A percentile compares a stretch with the other conserved stretches of the same genome.
phyloP scores from a whole-genome alignment of 23 red algal species.

The Pyropia haitanensis region DNA sequence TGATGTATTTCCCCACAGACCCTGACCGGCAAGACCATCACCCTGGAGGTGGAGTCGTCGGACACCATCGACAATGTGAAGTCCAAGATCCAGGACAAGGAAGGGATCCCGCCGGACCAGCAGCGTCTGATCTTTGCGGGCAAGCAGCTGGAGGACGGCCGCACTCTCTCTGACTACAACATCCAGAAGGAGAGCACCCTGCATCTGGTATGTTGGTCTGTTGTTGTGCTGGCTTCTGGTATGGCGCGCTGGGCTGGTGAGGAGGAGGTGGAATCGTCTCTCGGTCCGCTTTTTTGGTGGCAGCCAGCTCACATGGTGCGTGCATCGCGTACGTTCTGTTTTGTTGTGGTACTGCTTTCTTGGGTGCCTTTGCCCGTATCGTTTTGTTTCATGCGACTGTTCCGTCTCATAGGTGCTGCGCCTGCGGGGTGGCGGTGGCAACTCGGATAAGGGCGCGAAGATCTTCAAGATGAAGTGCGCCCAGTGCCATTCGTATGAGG shows the following conservation, averaged over 20 bases:
- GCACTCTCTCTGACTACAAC: slow-evolving; percentile 96
- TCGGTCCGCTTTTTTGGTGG: too few species aligned
- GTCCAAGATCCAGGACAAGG: slow-evolving; percentile 99
- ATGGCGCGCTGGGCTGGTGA: too few species aligned
- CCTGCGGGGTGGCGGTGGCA: slow-evolving; percentile 4
- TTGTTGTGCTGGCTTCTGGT: too few species aligned
- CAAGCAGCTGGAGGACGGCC: slow-evolving; percentile 98
- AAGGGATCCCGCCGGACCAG: slow-evolving; percentile 99
- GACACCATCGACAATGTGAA: slow-evolving; percentile 99
- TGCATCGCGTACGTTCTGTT: too few species aligned
- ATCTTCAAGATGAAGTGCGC: slow-evolving; percentile 99
- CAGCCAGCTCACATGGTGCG: too few species aligned
- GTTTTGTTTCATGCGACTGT: not conserved
- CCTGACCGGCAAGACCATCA: slow-evolving; percentile 97
- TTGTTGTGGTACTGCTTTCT: too few species aligned
- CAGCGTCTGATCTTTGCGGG: slow-evolving; percentile 98
- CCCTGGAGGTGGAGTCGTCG: slow-evolving; percentile 96
- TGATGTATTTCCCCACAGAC: slow-evolving; percentile 79
- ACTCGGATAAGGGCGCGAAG: slow-evolving; percentile 72
- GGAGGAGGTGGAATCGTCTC: too few species aligned
- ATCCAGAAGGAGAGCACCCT: slow-evolving; percentile 99
- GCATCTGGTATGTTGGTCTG: slow-evolving; percentile 49
- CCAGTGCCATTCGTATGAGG: slow-evolving; percentile 92
- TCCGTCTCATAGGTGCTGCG: slow-evolving; percentile 1
- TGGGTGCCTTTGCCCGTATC: not conserved